phyloP scores from a whole-genome alignment of 2,329 filamentous ascomycete genomes.

The Orbilia quercus region DNA sequence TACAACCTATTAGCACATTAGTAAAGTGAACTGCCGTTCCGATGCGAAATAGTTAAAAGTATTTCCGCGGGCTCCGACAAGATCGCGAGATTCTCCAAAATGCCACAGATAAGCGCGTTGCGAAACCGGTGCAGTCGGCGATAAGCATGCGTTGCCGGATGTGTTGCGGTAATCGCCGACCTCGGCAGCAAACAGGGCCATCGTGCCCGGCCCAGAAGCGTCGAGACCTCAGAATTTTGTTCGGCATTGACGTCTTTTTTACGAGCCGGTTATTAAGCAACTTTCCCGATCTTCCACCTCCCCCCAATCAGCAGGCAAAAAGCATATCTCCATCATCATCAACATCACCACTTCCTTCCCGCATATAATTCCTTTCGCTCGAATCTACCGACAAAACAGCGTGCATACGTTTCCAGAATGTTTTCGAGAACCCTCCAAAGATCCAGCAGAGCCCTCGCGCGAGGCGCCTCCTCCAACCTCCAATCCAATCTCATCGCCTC shows the following conservation, averaged over 20 bases:
- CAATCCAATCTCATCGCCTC: constrained; percentile 44
- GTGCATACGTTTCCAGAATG: constrained; percentile 33
- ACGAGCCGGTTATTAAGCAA: constrained; percentile 49
- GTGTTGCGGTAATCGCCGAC: constrained; percentile 54
- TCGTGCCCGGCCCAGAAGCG: constrained; percentile 13
- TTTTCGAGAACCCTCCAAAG: constrained; percentile 46
- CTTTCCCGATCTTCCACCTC: no score
- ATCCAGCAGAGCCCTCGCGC: constrained; percentile 48
- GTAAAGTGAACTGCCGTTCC: no score
- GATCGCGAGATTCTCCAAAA: background rate
- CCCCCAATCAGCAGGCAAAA: constrained; percentile 27
- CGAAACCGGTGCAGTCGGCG: constrained; percentile 17
- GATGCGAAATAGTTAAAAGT: no score
- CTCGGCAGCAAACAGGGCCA: constrained; percentile 45
- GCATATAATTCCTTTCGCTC: background rate
- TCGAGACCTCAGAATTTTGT: constrained; percentile 52
- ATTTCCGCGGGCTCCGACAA: background rate
- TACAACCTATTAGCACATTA: no score
- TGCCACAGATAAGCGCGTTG: background rate
- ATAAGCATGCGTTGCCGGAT: constrained; percentile 20
- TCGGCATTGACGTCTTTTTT: constrained; percentile 52
- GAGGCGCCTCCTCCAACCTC: constrained; percentile 28
- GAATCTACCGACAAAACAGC: constrained; percentile 6
- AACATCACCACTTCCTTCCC: constrained; percentile 7
- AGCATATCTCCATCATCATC: constrained; percentile 15